Base-by-base conservation (phyloP, 23 red algal species). In the Gracilaria gracilis region DNA sequence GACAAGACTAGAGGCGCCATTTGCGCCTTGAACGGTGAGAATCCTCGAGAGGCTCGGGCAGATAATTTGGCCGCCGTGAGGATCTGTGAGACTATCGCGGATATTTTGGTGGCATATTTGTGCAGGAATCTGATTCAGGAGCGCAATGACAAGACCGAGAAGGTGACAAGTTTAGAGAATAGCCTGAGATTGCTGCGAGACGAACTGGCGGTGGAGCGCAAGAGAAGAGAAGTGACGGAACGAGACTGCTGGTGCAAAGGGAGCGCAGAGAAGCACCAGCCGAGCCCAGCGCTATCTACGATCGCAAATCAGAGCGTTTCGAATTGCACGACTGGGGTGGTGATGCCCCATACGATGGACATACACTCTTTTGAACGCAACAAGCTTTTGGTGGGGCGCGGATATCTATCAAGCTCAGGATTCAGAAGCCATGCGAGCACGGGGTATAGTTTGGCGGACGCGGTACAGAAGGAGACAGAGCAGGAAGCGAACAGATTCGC, bases 11-110 rank as follows among this genome's bases (percentile, higher is more conserved):
- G 74, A 5, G 73, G 57, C 5, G 72, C 74, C 14, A 90, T 90
- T 29, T 79, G 72, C 50, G 73, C 53, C 5, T 27, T 90, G 71
- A 90, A 90, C 44, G 86, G 72, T 13, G 72, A 80, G 38, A 65
- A 80, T 67, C 72, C 72, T 33, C 46, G 86, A 28, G 86, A 90
- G 54, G 74, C 72, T 12, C 86, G 86, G 14, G 86, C 86, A 6
- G 86, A 90, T 27, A 90, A 90, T 38, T 55, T 90, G 37, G 70
- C 86, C 9, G 86, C 86, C 1, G 70, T 90, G 36, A 58, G 86
- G n/a, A 80, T 79, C 33, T 90, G 86, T 65, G 86, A 90, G 58
- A 49, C 71, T 8, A 35, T 90, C 15, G 86, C 86, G 9, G 86
- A 90, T 65, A 80, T 90, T 37, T 49, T 90, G 46, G 83, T 87